Conservation (phyloP, 1,284 basidiomycete genomes). For the Trichosporon coremiiforme region DNA sequence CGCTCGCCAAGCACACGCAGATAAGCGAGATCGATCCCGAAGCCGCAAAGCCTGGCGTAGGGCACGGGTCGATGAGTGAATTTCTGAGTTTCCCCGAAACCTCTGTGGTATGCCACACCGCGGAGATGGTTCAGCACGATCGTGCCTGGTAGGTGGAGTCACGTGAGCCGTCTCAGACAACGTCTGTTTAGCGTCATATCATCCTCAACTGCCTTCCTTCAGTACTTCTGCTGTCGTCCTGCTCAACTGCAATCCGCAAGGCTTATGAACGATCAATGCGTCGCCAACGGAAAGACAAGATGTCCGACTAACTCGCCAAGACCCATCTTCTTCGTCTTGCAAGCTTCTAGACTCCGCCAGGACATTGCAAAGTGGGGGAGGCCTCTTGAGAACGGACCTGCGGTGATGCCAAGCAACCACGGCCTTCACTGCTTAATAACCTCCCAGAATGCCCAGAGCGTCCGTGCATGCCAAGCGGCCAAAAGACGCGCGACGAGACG, state of each 20-base stretch:
- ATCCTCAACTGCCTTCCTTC: background rate
- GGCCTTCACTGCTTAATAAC: background rate
- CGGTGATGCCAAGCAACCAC: background rate
- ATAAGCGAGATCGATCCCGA: slow-evolving; percentile 7
- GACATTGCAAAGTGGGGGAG: background rate
- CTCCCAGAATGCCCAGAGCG: background rate
- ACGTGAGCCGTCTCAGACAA: background rate
- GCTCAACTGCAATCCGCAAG: background rate
- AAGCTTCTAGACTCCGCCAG: background rate
- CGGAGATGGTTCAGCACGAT: background rate
- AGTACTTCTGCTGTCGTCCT: too few relatives aligned
- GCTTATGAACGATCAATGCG: background rate
- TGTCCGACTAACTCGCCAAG: background rate
- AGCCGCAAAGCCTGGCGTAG: background rate
- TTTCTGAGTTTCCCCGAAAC: slow-evolving; percentile 2
- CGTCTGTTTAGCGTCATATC: too few relatives aligned
- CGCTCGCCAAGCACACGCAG: background rate
- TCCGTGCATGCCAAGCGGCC: background rate
- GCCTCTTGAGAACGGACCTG: background rate
- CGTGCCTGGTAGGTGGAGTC: background rate
- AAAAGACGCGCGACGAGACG: background rate
- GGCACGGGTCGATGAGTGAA: background rate
- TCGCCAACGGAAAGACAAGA: background rate
- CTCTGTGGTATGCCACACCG: background rate
- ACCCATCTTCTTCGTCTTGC: background rate